phyloP scores from a whole-genome alignment of 176 grass and related monocot genomes.

The Oryza rufipogon region DNA sequence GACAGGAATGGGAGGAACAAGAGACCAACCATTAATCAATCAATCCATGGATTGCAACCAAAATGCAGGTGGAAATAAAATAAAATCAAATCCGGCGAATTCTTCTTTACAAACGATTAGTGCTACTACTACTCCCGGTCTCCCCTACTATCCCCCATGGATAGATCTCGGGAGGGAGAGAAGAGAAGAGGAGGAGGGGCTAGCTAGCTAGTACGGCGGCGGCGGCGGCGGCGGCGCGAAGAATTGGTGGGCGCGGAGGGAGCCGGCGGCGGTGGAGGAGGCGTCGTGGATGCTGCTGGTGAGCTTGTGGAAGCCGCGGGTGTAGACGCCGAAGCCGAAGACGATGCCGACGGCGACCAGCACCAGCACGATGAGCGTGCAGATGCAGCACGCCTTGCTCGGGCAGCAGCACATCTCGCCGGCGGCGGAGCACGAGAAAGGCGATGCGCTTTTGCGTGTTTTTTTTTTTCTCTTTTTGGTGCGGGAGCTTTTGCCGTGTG shows the following conservation, averaged over 20 bases:
- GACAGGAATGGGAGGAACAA: neutral
- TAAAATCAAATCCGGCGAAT: neutral
- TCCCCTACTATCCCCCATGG: neutral
- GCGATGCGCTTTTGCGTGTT: neutral
- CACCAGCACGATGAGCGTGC: constrained; percentile 67
- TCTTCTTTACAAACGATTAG: neutral
- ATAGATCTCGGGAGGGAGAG: constrained; percentile 6
- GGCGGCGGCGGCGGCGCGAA: constrained; percentile 7
- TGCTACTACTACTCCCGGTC: no score
- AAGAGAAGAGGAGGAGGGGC: no score
- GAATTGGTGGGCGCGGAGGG: constrained; percentile 48
- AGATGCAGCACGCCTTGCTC: constrained; percentile 86
- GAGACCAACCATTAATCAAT: neutral
- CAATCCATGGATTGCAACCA: neutral
- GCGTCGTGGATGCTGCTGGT: constrained; percentile 54
- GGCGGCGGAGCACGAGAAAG: constrained; percentile 1
- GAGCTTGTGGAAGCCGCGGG: constrained; percentile 81
- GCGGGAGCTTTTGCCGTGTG: no score
- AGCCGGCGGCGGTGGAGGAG: neutral
- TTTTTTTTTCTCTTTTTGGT: no score
- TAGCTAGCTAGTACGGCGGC: constrained; percentile 21
- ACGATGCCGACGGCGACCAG: constrained; percentile 65
- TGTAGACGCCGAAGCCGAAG: constrained; percentile 86
- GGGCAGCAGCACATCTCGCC: constrained; percentile 81
- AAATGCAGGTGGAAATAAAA: neutral